These are phyloP conservation scores for Penicillium argentinense DNA, from an alignment of 495 filamentous ascomycete genomes.

Conservation along the genomic window DNA sequence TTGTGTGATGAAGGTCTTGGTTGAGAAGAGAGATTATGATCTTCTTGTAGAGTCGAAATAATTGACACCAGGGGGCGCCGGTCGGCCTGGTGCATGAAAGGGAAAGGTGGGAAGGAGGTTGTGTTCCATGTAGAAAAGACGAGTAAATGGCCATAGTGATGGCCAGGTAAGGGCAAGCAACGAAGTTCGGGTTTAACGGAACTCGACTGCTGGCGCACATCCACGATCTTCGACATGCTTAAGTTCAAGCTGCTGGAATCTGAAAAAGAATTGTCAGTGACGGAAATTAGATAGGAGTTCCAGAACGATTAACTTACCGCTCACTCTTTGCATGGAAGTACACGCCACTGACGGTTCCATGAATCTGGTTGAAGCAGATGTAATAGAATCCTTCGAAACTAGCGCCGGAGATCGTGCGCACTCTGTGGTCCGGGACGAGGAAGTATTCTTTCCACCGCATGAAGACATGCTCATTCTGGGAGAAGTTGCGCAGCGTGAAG, in stretches of 20 bases:
- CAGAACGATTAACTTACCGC: constrained; percentile 59
- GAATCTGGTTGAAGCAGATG: constrained; percentile 94
- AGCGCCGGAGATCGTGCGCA: constrained; percentile 84
- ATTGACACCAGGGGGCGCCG: constrained; percentile 11
- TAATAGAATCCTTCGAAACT: constrained; percentile 99
- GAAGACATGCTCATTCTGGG: constrained; percentile 86
- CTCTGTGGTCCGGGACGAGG: constrained; percentile 91
- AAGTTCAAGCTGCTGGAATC: constrained; percentile 91
- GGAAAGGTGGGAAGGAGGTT: background rate
- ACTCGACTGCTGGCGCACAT: constrained; percentile 87
- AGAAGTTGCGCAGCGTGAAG: constrained; percentile 64
- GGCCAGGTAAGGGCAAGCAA: constrained; percentile 15
- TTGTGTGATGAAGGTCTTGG: too few relatives aligned
- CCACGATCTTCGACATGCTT: constrained; percentile 82
- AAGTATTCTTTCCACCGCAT: constrained; percentile 99
- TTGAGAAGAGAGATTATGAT: too few relatives aligned
- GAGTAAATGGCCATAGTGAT: background rate
- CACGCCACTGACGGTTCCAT: constrained; percentile 83
- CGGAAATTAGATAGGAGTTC: background rate
- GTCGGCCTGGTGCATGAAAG: constrained; percentile 1
- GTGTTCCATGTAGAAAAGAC: background rate
- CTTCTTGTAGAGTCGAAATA: too few relatives aligned
- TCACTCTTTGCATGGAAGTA: constrained; percentile 99
- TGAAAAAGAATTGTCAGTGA: constrained; percentile 28
- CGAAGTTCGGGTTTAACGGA: constrained; percentile 61